These are phyloP conservation scores for Populus hybrid DNA, from an alignment of 441 rosid genomes.

Conservation along the genomic window DNA sequence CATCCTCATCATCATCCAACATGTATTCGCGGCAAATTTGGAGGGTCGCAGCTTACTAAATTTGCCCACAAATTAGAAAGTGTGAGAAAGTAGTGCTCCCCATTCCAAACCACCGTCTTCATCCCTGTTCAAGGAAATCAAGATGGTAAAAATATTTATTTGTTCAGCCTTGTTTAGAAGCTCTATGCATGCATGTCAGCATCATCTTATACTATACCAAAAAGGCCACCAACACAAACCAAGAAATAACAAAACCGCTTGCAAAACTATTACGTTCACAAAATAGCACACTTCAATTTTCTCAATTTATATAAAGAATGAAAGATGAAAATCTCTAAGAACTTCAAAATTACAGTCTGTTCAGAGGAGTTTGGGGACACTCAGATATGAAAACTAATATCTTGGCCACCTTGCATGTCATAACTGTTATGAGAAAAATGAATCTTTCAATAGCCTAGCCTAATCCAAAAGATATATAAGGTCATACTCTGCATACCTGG, in stretches of 20 bases:
- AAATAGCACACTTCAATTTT: not conserved
- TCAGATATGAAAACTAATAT: not conserved
- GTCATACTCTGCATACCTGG: slow-evolving; percentile 40
- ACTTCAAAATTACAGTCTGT: too few species aligned
- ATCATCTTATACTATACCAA: not conserved
- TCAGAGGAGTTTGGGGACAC: not conserved
- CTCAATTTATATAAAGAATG: not conserved
- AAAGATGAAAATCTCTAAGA: not conserved
- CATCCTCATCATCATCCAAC: slow-evolving; percentile 17
- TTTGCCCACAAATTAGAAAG: slow-evolving; percentile 72
- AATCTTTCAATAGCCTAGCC: not conserved
- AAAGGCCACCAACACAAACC: not conserved
- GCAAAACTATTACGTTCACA: not conserved
- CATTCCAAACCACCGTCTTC: slow-evolving; percentile 57
- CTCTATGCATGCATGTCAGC: not conserved
- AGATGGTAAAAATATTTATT: not conserved
- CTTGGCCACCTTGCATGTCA: not conserved
- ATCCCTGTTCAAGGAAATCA: slow-evolving; percentile 43
- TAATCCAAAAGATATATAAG: not conserved
- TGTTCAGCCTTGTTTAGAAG: not conserved
- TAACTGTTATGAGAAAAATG: not conserved
- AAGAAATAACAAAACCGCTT: not conserved
- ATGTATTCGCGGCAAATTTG: slow-evolving; percentile 35
- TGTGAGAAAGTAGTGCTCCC: slow-evolving; percentile 42
- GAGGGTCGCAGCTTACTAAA: slow-evolving; percentile 44